Conservation (phyloP, 768 basidiomycete species). For the Rhizopogon salebrosus region DNA sequence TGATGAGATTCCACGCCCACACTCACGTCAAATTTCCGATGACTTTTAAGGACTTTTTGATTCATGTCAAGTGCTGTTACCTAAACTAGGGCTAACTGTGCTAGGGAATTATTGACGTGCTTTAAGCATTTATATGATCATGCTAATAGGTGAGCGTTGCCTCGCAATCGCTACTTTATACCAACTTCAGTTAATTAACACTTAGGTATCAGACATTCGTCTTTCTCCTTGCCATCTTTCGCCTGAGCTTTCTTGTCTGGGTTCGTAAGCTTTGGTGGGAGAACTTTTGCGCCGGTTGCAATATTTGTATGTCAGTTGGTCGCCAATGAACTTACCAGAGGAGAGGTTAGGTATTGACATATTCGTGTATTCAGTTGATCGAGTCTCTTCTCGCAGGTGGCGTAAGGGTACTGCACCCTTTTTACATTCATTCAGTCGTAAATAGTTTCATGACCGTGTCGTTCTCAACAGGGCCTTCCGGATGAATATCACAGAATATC, state of each 20-base stretch:
- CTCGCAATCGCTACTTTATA: neutral
- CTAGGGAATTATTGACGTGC: neutral
- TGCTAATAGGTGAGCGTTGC: neutral
- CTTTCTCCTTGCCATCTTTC: no score
- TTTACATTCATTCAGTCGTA: neutral
- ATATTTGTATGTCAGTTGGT: neutral
- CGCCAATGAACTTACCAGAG: neutral
- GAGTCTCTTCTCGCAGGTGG: neutral
- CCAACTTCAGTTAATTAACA: neutral
- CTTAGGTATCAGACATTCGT: no score
- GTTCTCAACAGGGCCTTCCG: neutral
- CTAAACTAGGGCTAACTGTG: neutral
- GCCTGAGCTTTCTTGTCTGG: neutral
- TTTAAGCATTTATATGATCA: neutral
- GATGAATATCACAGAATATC: neutral
- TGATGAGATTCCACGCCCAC: neutral
- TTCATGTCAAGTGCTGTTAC: neutral
- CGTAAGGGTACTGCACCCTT: neutral
- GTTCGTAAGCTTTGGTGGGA: neutral
- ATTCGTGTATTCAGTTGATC: neutral
- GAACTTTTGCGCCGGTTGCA: neutral
- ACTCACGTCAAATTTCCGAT: neutral
- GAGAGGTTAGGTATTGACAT: neutral
- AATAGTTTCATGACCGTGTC: neutral
- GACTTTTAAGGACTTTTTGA: neutral